phyloP scores from a whole-genome alignment of 208 protist genomes.

The Trypanosoma mega region DNA sequence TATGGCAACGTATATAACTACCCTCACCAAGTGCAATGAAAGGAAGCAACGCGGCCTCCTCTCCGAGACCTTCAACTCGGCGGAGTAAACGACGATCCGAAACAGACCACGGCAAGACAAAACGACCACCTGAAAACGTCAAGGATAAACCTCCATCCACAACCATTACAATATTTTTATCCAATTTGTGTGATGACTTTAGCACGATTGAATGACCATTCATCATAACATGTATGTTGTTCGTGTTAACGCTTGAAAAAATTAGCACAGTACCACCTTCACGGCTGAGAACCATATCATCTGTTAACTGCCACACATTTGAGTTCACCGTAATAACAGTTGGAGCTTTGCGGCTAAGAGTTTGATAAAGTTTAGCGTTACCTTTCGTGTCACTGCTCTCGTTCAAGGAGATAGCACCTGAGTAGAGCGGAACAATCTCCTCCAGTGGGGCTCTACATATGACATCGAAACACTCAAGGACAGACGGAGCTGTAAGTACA shows the following conservation, averaged over 20 bases:
- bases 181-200: constrained; percentile 26
- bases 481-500: neutral
- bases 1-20: constrained; percentile 62
- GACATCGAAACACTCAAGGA: constrained; percentile 13
- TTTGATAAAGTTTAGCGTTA: neutral
- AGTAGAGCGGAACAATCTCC: constrained; percentile 8
- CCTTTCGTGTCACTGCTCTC: neutral
- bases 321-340: constrained; percentile 14
- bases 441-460: constrained; percentile 8
- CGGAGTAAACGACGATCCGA: constrained; percentile 8
- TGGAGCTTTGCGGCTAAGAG: constrained; percentile 4
- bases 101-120: constrained; percentile 44
- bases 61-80: constrained; percentile 29
- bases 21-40: constrained; percentile 74
- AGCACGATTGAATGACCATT: constrained; percentile 54
- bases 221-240: constrained; percentile 71
- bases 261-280: constrained; percentile 48
- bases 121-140: constrained; percentile 52
- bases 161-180: constrained; percentile 48
- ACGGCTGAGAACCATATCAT: constrained; percentile 36
- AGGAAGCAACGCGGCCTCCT: constrained; percentile 51
- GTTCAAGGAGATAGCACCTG: neutral
- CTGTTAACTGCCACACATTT: constrained; percentile 14
- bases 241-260: constrained; percentile 63
- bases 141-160: constrained; percentile 71